A percentile compares a stretch with the other conserved stretches of the same genome.
phyloP scores from a whole-genome alignment of 2,329 filamentous ascomycete species.

The Ramularia collo-cygni region DNA sequence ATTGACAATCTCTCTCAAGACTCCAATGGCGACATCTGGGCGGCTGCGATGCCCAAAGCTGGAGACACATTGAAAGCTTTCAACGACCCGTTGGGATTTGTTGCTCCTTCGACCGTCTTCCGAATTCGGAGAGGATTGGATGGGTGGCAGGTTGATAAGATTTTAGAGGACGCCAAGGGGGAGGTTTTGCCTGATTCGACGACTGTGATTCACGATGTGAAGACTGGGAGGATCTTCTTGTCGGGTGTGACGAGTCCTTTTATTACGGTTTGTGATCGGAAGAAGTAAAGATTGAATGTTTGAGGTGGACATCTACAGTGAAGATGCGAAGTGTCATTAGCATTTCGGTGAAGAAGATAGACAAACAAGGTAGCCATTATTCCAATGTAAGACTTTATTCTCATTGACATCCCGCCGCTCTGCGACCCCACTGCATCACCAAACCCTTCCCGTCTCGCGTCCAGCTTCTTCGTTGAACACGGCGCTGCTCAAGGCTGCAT shows the following conservation, averaged over 20 bases:
- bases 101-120: slow-evolving; percentile 12
- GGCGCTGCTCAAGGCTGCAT: too few species aligned
- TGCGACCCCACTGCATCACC: too few species aligned
- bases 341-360: too few species aligned
- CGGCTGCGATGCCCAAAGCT: slow-evolving; percentile 12
- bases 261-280: slow-evolving; percentile 17
- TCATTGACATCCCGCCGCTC: too few species aligned
- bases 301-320: too few species aligned
- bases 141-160: slow-evolving; percentile 9
- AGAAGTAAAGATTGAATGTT: not conserved
- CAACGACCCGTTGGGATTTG: slow-evolving; percentile 10
- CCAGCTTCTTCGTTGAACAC: too few species aligned
- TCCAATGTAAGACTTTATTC: too few species aligned
- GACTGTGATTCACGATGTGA: slow-evolving; percentile 17
- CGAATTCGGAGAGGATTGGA: slow-evolving; percentile 5
- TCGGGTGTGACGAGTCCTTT: slow-evolving; percentile 15
- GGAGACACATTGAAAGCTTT: slow-evolving; percentile 8
- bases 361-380: too few species aligned
- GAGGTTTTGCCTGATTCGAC: slow-evolving; percentile 17
- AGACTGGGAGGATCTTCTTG: slow-evolving; percentile 17
- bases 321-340: too few species aligned
- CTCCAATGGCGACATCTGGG: slow-evolving; percentile 15
- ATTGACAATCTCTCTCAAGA: slow-evolving; percentile 20
- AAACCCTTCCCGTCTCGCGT: too few species aligned
- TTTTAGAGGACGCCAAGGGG: slow-evolving; percentile 14